Base-by-base conservation (phyloP, 2,329 filamentous ascomycete species). In the Fusarium musae region DNA sequence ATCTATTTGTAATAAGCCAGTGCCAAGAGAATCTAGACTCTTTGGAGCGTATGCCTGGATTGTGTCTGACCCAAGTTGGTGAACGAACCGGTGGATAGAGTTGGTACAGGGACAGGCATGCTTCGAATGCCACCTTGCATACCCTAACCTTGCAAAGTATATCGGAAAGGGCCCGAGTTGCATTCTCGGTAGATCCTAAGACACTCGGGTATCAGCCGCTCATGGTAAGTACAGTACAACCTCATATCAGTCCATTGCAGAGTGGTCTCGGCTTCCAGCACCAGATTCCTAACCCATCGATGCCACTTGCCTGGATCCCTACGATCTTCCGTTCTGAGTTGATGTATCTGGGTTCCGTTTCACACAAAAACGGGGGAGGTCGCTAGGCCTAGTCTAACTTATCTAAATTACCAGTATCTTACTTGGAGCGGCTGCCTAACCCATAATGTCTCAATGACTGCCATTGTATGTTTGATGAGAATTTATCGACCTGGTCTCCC, bases 361-460 rank as follows among this genome's bases (percentile, higher is more conserved):
- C 15, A 3, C 3, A 6, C 9, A n/a, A 8, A 1, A 34, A 23
- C 0, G 21, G 21, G 7, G 30, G 17, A 23, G 8, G 4, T 10
- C 30, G 13, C 16, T 21, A 5, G 21, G 17, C 9, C 8, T 17
- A 34, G 17, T 6, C 8, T 17, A 34, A 19, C 8, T 2, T 23
- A 12, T 23, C n/a, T 11, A 4, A n/a, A 8, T 17, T 17, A 2
- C 46, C 28, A 32, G 11, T 3, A 10, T n/a, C 2, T 10, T 50
- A 19, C 47, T 23, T 9, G 21, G 2, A 19, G 30, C 12, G 21
- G 21, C 30, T 19, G 2, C 16, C 6, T 5, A 19, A 9, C 30
- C 28, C 21, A 13, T 23, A 13, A 8, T 7, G 30, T 34, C 21
- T 17, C 21, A 16, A 50, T 11, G 26, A 2, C 47, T 7, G 30